Base-by-base conservation (phyloP, 2,329 filamentous ascomycete genomes). In the Clarireedia monteithiana region DNA sequence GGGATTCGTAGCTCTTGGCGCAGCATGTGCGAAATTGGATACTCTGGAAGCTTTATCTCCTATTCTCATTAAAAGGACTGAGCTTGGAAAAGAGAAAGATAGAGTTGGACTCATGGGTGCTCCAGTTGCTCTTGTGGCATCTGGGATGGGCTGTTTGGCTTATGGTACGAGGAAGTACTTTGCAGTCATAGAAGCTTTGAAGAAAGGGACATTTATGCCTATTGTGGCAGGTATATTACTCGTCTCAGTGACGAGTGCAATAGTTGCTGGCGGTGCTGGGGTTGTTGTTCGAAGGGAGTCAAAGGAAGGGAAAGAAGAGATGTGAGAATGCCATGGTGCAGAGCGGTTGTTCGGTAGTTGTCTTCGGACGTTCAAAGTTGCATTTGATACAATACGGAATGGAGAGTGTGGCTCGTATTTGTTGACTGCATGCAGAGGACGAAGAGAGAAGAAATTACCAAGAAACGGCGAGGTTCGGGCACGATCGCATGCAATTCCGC, bases 1-100 rank as follows among this genome's bases (percentile, higher is more conserved):
- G 5, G 77, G 76, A 5, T 79, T 79, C 66, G 72, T 78, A 39
- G 76, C 76, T 1, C 70, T 80, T 1, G 77, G 77, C 20, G 74
- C 79, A 30, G 77, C 77, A n/a, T 66, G 74, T 40, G 71, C 74
- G 50, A 71, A 73, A 42, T 73, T 79, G 53, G 72, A 73, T 54
- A 74, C 75, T 59, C 69, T 79, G 49, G 75, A 77, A 53, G 59
- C 59, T 2, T 49, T 62, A 2, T 61, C 61, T n/a, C 61, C 62
- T 7, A 26, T 53, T n/a, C 53, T 63, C 4, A 61, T 65, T 7
- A 49, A 15, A 7, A n/a, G 48, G 50, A 62, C 63, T 50, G 66
- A 68, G 17, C 64, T 66, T 58, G 60, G 67, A 40, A 73, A 69
- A 55, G 66, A 72, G 50, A 69, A 71, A 7, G 71, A 73, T 4